Base-by-base conservation (phyloP, 306 rosid species). In the Acacia melanoxylon region DNA sequence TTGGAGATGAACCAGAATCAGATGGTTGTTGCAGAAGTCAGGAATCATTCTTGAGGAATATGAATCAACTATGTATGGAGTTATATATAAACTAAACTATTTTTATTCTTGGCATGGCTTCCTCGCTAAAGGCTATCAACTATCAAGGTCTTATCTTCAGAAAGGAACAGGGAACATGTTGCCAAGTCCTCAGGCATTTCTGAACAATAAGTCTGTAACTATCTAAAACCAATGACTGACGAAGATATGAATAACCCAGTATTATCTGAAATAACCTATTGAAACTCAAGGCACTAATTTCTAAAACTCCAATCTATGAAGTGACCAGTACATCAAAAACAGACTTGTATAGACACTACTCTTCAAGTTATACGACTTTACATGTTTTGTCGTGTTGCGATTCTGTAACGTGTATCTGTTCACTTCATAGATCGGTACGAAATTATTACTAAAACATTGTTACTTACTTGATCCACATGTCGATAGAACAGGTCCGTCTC, bases 381-480 rank as follows among this genome's bases (percentile, higher is more conserved):
- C 16, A 24, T 61, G 67, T 61, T 61, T 61, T 25, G 67, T 61
- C 16, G 16, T 61, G 67, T 25, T 25, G 67, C 35, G 25, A 25
- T 61, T 61, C 67, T 61, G 7, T 11, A 24, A 25, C 11, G 7
- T 25, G 33, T 4, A 5, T 62, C 20, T 62, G 19, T 24, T 16
- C 7, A 10, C 19, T 62, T 25, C 40, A 62, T 62, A 25, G 37
- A 62, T 27, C 27, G 35, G 9, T 27, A 25, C 2, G 31, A 54
- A 46, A 37, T 37, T 37, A 46, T 37, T 46, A 44, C 58, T 6
- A 44, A 2, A 80, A 59, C 24, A 33, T 29, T 31, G 56, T 41
- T 59, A 72, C 82, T 70, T 68, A 88, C 92, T 81, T 86, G 89
- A 76, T 61, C 27, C 48, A 80, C 93, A 88, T 8, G 37, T 72